These are phyloP conservation scores for Lumnitzera littorea DNA, from an alignment of 345 rosid genomes.

Conservation along the genomic window DNA sequence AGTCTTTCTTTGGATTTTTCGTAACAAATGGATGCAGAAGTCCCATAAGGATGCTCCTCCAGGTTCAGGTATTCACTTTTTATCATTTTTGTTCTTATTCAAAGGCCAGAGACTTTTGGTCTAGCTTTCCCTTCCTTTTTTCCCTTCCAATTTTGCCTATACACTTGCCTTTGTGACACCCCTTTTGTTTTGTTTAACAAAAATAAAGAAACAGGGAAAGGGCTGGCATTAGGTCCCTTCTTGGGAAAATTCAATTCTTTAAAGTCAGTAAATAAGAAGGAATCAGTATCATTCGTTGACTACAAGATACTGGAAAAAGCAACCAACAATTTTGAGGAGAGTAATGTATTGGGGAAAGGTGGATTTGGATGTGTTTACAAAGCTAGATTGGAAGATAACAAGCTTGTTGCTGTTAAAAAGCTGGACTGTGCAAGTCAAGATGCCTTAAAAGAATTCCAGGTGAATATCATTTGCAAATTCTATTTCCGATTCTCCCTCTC, in stretches of 20 bases:
- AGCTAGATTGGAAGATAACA: slow-evolving; percentile 49
- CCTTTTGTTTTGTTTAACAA: slow-evolving; percentile 16
- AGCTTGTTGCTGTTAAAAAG: slow-evolving; percentile 69
- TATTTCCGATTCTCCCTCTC: not conserved
- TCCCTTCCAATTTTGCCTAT: not conserved
- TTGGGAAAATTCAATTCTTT: slow-evolving; percentile 41
- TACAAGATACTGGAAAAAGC: slow-evolving; percentile 54
- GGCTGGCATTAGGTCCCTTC: slow-evolving; percentile 35
- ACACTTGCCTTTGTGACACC: not conserved
- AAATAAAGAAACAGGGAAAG: slow-evolving; percentile 41
- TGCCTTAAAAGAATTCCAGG: slow-evolving; percentile 70
- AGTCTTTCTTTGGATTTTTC: slow-evolving; percentile 41
- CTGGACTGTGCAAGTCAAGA: slow-evolving; percentile 60
- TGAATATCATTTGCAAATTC: slow-evolving; percentile 8
- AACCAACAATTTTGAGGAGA: slow-evolving; percentile 53
- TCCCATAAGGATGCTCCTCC: slow-evolving; percentile 19
- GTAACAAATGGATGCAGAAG: slow-evolving; percentile 32
- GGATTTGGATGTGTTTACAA: slow-evolving; percentile 85
- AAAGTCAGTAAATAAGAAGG: slow-evolving; percentile 32
- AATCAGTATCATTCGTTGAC: slow-evolving; percentile 47
- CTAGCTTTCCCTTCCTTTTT: not conserved
- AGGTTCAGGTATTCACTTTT: slow-evolving; percentile 36
- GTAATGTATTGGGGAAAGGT: slow-evolving; percentile 70
- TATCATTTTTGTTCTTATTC: not conserved
- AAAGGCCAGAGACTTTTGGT: slow-evolving; percentile 4